Percentiles rank a stretch among this genome's conserved stretches.
Evolutionary conservation across 345 rosid genomes (phyloP).

Genomic region (Ceriops decandra): DNA sequence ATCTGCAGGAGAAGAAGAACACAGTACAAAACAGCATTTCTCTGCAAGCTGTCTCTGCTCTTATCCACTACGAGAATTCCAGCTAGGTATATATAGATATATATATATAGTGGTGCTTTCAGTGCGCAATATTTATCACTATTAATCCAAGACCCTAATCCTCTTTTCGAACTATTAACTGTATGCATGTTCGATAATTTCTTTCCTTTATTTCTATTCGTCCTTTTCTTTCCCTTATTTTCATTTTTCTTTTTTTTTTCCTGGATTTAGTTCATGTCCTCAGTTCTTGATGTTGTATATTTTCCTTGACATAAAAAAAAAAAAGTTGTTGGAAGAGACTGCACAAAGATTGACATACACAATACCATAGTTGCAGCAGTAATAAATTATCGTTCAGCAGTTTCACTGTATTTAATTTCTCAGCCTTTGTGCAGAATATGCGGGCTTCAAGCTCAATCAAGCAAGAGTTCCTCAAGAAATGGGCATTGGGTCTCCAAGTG

Average conservation of each 20-base stretch:
- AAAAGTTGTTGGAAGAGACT: no score
- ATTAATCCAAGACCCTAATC: neutral
- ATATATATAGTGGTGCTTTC: neutral
- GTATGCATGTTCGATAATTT: no score
- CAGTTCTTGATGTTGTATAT: neutral
- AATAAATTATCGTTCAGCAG: conserved; percentile 1
- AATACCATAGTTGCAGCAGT: no score
- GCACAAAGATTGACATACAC: no score
- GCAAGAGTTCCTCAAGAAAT: conserved; percentile 70
- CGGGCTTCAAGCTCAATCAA: conserved; percentile 43
- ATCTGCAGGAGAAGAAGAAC: conserved; percentile 22
- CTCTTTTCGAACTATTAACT: neutral
- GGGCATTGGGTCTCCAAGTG: conserved; percentile 59
- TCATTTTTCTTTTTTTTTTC: neutral
- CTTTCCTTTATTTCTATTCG: neutral
- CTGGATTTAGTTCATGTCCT: conserved; percentile 12
- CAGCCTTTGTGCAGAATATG: conserved; percentile 35
- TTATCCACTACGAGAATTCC: neutral
- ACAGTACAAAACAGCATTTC: conserved; percentile 16
- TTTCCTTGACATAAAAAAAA: no score
- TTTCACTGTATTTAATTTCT: neutral
- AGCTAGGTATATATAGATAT: conserved; percentile 15
- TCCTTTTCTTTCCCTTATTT: neutral
- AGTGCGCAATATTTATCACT: no score
- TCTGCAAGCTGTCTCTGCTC: conserved; percentile 19